Percentiles rank a stretch among this genome's conserved stretches.
Conservation (phyloP, 1,139 yeast genomes). For the Taphrina communis region DNA sequence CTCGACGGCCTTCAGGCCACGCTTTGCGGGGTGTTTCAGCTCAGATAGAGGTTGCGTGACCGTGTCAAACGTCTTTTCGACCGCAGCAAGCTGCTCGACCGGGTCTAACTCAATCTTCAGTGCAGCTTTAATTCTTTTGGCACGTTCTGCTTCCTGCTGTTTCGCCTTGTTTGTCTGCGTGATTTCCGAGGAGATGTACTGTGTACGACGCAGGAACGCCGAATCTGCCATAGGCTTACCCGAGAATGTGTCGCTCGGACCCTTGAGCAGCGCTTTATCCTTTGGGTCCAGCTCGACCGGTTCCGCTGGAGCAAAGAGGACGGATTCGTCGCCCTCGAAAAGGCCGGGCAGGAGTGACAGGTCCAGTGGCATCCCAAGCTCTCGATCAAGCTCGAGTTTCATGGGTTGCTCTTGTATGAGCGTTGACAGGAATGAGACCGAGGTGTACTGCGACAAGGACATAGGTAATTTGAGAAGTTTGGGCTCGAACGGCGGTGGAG, state of each 20-base stretch:
- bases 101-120: conserved; percentile 55
- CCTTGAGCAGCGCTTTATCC: conserved; percentile 78
- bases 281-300: conserved; percentile 64
- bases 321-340: conserved; percentile 66
- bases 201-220: conserved; percentile 90
- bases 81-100: conserved; percentile 65
- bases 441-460: conserved; percentile 56
- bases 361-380: conserved; percentile 82
- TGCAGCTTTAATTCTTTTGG: conserved; percentile 23
- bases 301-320: conserved; percentile 51
- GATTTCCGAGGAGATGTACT: conserved; percentile 67
- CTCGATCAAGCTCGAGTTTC: conserved; percentile 70
- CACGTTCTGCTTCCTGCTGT: conserved; percentile 36
- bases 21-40: conserved; percentile 73
- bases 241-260: conserved; percentile 63
- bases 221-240: conserved; percentile 61
- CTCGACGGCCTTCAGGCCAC: conserved; percentile 70
- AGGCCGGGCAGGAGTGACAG: conserved; percentile 70
- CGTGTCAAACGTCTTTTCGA: conserved; percentile 76
- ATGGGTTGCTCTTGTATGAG: conserved; percentile 76
- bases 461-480: conserved; percentile 67
- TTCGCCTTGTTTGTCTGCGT: conserved; percentile 42
- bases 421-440: conserved; percentile 71
- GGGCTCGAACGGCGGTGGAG: conserved; percentile 94
- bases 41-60: conserved; percentile 52